Evolutionary conservation across 495 filamentous ascomycete genomes (phyloP).

Genomic region (Penicillium daleae): DNA sequence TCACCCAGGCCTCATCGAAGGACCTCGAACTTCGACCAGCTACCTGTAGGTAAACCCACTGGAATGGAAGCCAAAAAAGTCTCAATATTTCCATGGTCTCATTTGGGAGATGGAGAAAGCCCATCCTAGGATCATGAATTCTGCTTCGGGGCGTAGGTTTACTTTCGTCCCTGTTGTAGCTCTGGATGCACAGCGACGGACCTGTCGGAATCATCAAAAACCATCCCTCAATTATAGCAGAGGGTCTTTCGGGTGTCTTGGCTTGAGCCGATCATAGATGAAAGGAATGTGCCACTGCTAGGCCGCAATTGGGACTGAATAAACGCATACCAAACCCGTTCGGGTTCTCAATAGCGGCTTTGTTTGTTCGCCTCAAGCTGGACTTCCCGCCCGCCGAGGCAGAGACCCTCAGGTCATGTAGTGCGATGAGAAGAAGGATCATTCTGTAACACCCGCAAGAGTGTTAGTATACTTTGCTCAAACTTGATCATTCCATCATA

Average conservation of each 20-base stretch:
- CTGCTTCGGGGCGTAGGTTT: not conserved
- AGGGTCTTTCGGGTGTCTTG: not conserved
- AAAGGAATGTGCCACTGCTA: not conserved
- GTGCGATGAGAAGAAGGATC: not conserved
- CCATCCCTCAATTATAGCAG: not conserved
- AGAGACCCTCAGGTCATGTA: no score
- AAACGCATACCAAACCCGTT: not conserved
- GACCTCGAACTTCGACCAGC: no score
- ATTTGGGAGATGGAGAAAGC: not conserved
- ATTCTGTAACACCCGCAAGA: not conserved
- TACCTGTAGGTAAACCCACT: no score
- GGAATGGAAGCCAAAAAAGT: no score
- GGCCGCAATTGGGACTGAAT: constrained; percentile 5
- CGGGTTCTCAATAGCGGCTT: constrained; percentile 13
- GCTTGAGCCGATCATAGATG: not conserved
- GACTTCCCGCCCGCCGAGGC: not conserved
- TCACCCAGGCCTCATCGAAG: no score
- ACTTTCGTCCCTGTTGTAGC: not conserved
- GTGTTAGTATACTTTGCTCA: not conserved
- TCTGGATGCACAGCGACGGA: not conserved
- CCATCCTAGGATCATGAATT: not conserved
- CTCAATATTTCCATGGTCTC: not conserved
- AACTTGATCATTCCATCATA: not conserved
- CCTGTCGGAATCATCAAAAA: not conserved
- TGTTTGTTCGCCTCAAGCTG: constrained; percentile 10